Percentiles rank a stretch among this genome's conserved stretches.
phyloP scores from a whole-genome alignment of 169 alveolate genomes.

The Eimeria falciformis region DNA sequence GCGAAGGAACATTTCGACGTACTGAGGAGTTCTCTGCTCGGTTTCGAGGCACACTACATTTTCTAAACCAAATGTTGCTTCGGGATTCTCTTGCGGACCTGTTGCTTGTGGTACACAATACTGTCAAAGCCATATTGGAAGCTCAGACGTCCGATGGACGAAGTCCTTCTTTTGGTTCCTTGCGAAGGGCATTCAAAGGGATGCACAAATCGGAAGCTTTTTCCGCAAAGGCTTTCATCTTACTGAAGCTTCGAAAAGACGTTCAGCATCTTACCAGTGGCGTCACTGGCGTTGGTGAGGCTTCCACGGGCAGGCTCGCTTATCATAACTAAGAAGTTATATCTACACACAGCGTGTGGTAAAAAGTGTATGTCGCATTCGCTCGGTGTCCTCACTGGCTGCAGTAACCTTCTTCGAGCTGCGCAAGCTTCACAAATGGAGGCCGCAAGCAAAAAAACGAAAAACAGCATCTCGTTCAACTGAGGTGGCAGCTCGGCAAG shows the following conservation, averaged over 20 bases:
- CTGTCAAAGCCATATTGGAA: slow-evolving; percentile 25
- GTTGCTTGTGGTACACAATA: slow-evolving; percentile 51
- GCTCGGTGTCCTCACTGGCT: not conserved
- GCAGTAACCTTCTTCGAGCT: slow-evolving; percentile 51
- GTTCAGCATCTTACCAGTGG: slow-evolving; percentile 53
- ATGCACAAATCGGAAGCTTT: not conserved
- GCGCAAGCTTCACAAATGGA: slow-evolving; percentile 65
- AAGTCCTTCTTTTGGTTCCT: slow-evolving; percentile 8
- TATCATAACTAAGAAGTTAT: no score
- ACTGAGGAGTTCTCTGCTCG: slow-evolving; percentile 15
- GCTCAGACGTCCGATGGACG: slow-evolving; percentile 5
- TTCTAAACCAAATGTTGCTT: slow-evolving; percentile 47
- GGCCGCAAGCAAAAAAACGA: not conserved
- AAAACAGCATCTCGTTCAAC: no score
- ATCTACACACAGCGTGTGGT: no score
- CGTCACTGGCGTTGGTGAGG: slow-evolving; percentile 49
- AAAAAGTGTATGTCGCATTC: no score
- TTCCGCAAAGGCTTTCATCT: not conserved
- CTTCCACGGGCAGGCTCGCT: not conserved
- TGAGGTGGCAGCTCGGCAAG: no score
- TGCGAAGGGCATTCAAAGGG: not conserved
- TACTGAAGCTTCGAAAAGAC: slow-evolving; percentile 33
- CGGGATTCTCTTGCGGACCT: slow-evolving; percentile 39
- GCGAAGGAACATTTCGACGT: slow-evolving; percentile 55
- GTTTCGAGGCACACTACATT: slow-evolving; percentile 11